phyloP scores from a whole-genome alignment of 768 basidiomycete species.

The Daedaleopsis sinensis region DNA sequence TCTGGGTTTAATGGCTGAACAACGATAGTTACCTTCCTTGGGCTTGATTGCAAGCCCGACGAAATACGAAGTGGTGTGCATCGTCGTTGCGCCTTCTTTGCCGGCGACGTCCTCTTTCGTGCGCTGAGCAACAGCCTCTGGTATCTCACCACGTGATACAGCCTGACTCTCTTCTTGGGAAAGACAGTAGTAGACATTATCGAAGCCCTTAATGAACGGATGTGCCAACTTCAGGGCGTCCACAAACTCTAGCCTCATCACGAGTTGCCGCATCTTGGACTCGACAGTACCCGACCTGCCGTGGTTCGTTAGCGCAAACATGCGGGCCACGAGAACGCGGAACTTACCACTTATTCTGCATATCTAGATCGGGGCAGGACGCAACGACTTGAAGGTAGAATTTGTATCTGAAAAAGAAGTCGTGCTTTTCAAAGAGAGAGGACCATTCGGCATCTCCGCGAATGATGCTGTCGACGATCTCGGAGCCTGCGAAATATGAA shows the following conservation, averaged over 20 bases:
- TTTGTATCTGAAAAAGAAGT: slow-evolving; percentile 96
- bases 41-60: slow-evolving; percentile 95
- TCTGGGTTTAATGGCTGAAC: background rate
- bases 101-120: slow-evolving; percentile 78
- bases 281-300: slow-evolving; percentile 93
- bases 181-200: slow-evolving; percentile 82
- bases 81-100: slow-evolving; percentile 74
- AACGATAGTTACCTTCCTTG: slow-evolving; percentile 70
- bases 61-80: slow-evolving; percentile 93
- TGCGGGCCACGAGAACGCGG: background rate
- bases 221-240: slow-evolving; percentile 91
- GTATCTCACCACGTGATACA: slow-evolving; percentile 87
- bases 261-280: slow-evolving; percentile 91
- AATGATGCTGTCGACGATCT: slow-evolving; percentile 92
- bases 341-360: slow-evolving; percentile 89
- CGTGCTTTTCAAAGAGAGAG: slow-evolving; percentile 90
- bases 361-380: slow-evolving; percentile 76
- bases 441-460: slow-evolving; percentile 84
- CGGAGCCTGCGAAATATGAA: slow-evolving; percentile 63
- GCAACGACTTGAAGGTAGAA: slow-evolving; percentile 97
- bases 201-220: slow-evolving; percentile 94
- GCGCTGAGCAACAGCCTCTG: slow-evolving; percentile 68
- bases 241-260: slow-evolving; percentile 97
- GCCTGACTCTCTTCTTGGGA: slow-evolving; percentile 87
- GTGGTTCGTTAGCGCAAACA: slow-evolving; percentile 1